phyloP scores from a whole-genome alignment of 1,139 yeast species.

The Yamadazyma oceani region DNA sequence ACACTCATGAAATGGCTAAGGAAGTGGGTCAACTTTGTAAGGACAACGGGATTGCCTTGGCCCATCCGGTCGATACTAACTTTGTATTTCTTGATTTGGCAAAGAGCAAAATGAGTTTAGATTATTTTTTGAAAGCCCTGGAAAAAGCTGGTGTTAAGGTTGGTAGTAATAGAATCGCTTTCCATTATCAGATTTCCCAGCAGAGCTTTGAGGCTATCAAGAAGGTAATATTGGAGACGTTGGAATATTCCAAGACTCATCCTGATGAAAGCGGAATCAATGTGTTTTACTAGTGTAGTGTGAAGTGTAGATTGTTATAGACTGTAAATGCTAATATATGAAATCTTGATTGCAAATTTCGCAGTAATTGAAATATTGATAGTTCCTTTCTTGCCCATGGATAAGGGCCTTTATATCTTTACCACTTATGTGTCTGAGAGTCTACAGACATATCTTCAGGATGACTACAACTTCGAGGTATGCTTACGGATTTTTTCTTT shows the following conservation, averaged over 20 bases:
- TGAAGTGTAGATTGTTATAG: neutral
- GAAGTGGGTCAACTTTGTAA: constrained; percentile 63
- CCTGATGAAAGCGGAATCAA: neutral
- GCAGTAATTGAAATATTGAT: too few relatives aligned
- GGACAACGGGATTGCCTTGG: constrained; percentile 48
- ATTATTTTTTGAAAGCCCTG: constrained; percentile 54
- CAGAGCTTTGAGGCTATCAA: constrained; percentile 69
- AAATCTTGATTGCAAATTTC: too few relatives aligned
- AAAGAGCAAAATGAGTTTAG: constrained; percentile 59
- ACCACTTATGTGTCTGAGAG: constrained; percentile 18
- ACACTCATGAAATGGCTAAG: constrained; percentile 69
- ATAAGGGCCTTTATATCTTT: constrained; percentile 14
- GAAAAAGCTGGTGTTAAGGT: constrained; percentile 60
- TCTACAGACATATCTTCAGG: constrained; percentile 21
- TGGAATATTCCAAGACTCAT: constrained; percentile 41
- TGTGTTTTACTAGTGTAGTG: neutral
- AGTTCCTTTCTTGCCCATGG: too few relatives aligned
- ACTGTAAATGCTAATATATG: too few relatives aligned
- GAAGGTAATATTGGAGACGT: constrained; percentile 57
- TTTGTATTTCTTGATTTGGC: constrained; percentile 77
- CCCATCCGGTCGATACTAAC: constrained; percentile 81
- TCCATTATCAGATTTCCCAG: constrained; percentile 76
- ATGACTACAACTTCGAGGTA: constrained; percentile 37
- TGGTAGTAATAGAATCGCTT: constrained; percentile 76
- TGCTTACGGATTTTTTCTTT: constrained; percentile 34